Evolutionary conservation across 441 rosid genomes (phyloP).

Genomic region (Rhodomyrtus psidioides): DNA sequence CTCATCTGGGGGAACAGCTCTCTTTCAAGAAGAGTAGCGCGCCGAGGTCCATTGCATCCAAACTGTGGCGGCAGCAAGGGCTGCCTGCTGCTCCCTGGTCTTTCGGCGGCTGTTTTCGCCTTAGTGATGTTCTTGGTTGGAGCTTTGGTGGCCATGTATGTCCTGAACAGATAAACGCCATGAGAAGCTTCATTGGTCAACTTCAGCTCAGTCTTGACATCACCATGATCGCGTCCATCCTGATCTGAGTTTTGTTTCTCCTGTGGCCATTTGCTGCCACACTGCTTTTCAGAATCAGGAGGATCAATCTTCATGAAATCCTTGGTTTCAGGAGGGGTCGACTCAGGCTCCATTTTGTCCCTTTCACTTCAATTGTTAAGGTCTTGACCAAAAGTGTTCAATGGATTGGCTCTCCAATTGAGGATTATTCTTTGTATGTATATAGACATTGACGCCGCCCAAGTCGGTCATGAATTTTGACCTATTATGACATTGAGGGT

Average conservation of each 20-base stretch:
- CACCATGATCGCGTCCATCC: neutral
- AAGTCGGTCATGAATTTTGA: neutral
- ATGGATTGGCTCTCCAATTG: neutral
- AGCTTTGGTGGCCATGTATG: conserved; percentile 7
- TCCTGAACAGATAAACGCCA: conserved; percentile 11
- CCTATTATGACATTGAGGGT: neutral
- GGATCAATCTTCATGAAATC: neutral
- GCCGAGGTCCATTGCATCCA: neutral
- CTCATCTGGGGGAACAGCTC: conserved; percentile 12
- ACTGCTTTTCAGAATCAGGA: neutral
- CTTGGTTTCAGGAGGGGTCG: neutral
- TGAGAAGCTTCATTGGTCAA: conserved; percentile 2
- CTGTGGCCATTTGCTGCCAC: neutral
- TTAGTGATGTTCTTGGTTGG: neutral
- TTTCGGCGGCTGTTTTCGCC: neutral
- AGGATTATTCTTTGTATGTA: neutral
- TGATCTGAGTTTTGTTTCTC: neutral
- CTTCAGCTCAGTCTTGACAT: neutral
- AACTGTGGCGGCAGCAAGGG: conserved; percentile 1
- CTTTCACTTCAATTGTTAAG: neutral
- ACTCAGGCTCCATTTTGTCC: neutral
- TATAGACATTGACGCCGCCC: neutral
- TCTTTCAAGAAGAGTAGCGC: conserved; percentile 17
- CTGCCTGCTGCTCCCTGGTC: neutral
- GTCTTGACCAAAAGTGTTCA: neutral